These are phyloP conservation scores for Umbelopsis ramanniana DNA, from an alignment of 192 early-diverging fungal species.

Conservation along the genomic window DNA sequence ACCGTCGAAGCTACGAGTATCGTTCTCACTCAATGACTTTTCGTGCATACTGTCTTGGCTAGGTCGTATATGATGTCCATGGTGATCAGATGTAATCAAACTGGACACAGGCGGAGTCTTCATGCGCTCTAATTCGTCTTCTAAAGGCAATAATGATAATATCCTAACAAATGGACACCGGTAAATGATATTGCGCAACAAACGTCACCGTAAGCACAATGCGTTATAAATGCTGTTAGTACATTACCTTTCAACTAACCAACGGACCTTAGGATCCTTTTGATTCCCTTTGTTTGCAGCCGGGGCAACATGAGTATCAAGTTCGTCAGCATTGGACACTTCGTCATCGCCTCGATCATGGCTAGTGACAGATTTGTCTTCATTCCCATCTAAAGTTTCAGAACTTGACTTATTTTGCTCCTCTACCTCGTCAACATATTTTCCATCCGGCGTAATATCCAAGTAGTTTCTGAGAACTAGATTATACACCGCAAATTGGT, in stretches of 20 bases:
- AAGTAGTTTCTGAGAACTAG: constrained; percentile 61
- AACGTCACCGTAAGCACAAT: background rate
- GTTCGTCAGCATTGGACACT: constrained; percentile 27
- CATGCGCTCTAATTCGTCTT: constrained; percentile 45
- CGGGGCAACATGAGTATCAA: background rate
- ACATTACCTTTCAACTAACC: constrained; percentile 45
- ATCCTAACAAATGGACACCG: constrained; percentile 25
- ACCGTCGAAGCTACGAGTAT: background rate
- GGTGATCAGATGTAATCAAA: constrained; percentile 25
- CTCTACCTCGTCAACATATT: constrained; percentile 32
- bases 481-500: constrained; percentile 64
- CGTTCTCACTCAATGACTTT: background rate
- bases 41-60: background rate
- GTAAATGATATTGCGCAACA: background rate
- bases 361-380: constrained; percentile 11
- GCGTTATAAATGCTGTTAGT: background rate
- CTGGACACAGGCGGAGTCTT: constrained; percentile 37
- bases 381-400: background rate
- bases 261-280: constrained; percentile 38
- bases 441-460: constrained; percentile 36
- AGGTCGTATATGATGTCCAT: constrained; percentile 9
- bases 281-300: constrained; percentile 28
- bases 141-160: constrained; percentile 40
- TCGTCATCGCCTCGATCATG: constrained; percentile 21
- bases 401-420: background rate